Percentiles rank a stretch among this genome's conserved stretches.
Conservation (phyloP, 495 filamentous ascomycete species). For the Penicillium subrubescens region DNA sequence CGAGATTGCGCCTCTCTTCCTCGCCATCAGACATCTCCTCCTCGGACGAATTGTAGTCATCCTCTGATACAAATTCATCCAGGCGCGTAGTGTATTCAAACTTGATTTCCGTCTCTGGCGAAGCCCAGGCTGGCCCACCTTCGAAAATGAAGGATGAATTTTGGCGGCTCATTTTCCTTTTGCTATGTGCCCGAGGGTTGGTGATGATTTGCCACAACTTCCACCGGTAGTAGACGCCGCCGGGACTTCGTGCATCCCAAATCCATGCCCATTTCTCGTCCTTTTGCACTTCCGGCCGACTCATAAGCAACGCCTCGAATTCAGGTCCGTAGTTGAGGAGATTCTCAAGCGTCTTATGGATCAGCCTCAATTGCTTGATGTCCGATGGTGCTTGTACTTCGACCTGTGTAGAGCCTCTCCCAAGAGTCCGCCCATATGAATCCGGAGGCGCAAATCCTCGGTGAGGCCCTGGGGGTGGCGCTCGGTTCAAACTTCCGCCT, state of each 20-base stretch:
- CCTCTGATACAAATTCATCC: constrained; percentile 76
- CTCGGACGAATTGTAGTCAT: constrained; percentile 85
- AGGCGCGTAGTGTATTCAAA: constrained; percentile 76
- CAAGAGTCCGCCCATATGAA: constrained; percentile 56
- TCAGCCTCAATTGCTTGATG: constrained; percentile 76
- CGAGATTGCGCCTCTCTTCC: constrained; percentile 56
- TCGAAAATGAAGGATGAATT: constrained; percentile 60
- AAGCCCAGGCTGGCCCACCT: constrained; percentile 67
- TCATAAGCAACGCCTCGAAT: constrained; percentile 94
- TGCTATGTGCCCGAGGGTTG: constrained; percentile 31
- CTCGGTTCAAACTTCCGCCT: constrained; percentile 49
- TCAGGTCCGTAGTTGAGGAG: constrained; percentile 79
- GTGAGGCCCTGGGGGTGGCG: constrained; percentile 62
- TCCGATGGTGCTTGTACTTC: constrained; percentile 76
- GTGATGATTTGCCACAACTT: constrained; percentile 84
- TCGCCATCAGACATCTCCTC: constrained; percentile 85
- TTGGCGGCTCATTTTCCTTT: constrained; percentile 29
- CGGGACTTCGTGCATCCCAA: constrained; percentile 81
- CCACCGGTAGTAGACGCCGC: constrained; percentile 88
- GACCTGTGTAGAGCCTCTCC: constrained; percentile 62
- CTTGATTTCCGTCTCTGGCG: constrained; percentile 64
- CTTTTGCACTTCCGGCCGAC: constrained; percentile 70
- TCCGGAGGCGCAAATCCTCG: constrained; percentile 80
- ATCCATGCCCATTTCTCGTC: constrained; percentile 94
- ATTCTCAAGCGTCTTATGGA: constrained; percentile 84